Percentiles rank a stretch among this genome's conserved stretches.
Conservation (phyloP, 1,284 basidiomycete genomes). For the Microbotryum scabiosae region DNA sequence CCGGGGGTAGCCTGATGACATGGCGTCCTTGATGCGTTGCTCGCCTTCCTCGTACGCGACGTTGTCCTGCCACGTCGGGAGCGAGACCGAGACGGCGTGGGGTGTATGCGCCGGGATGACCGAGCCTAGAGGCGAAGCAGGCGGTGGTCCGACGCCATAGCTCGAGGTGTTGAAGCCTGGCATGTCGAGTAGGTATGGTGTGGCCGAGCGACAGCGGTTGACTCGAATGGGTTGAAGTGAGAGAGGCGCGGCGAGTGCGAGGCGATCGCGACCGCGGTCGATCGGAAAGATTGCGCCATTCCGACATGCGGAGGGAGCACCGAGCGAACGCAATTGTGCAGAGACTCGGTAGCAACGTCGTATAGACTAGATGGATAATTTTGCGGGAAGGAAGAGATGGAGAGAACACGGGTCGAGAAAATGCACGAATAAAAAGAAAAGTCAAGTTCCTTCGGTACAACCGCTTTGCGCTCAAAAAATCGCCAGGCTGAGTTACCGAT, state of each 20-base stretch:
- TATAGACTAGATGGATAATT: no score
- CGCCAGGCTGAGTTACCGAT: no score
- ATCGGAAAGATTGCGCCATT: no score
- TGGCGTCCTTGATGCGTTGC: slow-evolving; percentile 66
- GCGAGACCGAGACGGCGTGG: slow-evolving; percentile 94
- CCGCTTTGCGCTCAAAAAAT: no score
- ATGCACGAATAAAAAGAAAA: no score
- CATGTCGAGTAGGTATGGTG: neutral
- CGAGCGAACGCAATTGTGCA: no score
- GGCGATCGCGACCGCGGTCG: neutral
- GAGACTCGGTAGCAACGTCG: no score
- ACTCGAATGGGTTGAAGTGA: neutral
- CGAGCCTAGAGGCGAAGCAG: slow-evolving; percentile 30
- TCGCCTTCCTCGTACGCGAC: slow-evolving; percentile 90
- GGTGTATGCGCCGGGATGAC: slow-evolving; percentile 40
- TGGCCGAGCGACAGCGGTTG: neutral
- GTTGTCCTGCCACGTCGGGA: slow-evolving; percentile 89
- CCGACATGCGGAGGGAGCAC: no score
- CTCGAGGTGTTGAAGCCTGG: neutral
- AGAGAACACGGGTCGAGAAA: no score
- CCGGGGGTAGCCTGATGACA: slow-evolving; percentile 92
- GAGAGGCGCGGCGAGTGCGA: neutral
- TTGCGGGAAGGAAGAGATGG: no score
- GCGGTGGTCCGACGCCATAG: slow-evolving; percentile 19
- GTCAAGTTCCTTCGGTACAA: no score